Evolutionary conservation across 2,329 filamentous ascomycete genomes (phyloP).

Genomic region (Boeremia lycopersici): DNA sequence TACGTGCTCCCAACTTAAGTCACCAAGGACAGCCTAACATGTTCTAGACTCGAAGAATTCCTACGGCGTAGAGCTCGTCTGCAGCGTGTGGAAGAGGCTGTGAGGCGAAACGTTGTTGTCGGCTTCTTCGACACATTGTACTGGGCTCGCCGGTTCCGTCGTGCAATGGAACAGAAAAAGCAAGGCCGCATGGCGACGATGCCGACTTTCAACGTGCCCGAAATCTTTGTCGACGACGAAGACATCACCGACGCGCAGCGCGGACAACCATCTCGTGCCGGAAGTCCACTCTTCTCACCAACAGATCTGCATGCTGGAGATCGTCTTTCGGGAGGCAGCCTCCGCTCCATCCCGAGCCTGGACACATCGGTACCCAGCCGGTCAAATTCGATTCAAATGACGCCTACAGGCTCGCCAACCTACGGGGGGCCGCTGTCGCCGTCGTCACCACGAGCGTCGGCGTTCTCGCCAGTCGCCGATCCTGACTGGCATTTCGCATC

Average conservation of each 20-base stretch:
- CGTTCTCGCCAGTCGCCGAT: slow-evolving; percentile 38
- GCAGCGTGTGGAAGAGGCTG: slow-evolving; percentile 93
- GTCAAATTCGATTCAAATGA: slow-evolving; percentile 48
- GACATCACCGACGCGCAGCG: slow-evolving; percentile 55
- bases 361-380: slow-evolving; percentile 43
- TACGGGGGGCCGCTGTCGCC: slow-evolving; percentile 29
- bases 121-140: slow-evolving; percentile 96
- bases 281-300: slow-evolving; percentile 43
- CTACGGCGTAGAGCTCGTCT: slow-evolving; percentile 85
- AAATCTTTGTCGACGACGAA: slow-evolving; percentile 87
- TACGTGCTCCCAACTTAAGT: slow-evolving; percentile 43
- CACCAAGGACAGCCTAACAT: background rate
- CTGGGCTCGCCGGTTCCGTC: slow-evolving; percentile 83
- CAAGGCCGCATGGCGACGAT: slow-evolving; percentile 75
- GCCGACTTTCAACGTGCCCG: slow-evolving; percentile 82
- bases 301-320: slow-evolving; percentile 35
- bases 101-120: slow-evolving; percentile 85
- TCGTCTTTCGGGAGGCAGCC: slow-evolving; percentile 35
- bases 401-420: slow-evolving; percentile 44
- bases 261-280: slow-evolving; percentile 41
- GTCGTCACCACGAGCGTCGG: slow-evolving; percentile 33
- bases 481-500: slow-evolving; percentile 55
- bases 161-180: slow-evolving; percentile 72
- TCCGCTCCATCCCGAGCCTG: slow-evolving; percentile 31
- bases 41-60: slow-evolving; percentile 80